Evolutionary conservation across 2,329 filamentous ascomycete genomes (phyloP), one percentile per base, ranked within the genome.

Genomic region (Sordariomycetes sp.): DNA sequence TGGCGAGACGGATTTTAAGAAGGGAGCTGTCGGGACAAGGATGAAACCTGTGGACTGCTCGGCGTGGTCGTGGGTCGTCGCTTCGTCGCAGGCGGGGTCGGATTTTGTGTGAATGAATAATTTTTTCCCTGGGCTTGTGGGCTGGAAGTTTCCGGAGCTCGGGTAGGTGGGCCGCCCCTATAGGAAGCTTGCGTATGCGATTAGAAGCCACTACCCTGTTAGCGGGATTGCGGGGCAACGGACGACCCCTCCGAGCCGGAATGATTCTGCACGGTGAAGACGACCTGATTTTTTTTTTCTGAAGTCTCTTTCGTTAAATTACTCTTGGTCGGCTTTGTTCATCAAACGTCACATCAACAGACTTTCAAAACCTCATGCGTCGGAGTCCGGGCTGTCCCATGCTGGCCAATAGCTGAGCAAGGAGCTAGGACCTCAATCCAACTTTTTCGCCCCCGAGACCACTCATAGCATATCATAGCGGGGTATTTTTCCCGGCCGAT

Each of bases 91-190:
- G 51, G 55, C 55, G 55, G 55, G 55, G 55, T 57, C 22, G 55
- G 52, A 53, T 57, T 57, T 57, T 53, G 55, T 53, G 55, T 53
- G 55, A 56, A 57, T 53, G 45, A 53, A 52, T 57, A 32, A 32
- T 57, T 57, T 57, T 34, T 22, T 50, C 6, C 35, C 48, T 32
- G 22, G 24, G 51, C 36, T 57, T 57, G 55, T 57, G 55, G 55
- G 35, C 55, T 24, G 55, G 42, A 24, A 32, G 55, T 36, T 57
- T 45, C 22, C 15, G 1, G n/a, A 45, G n/a, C 39, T 45, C 39
- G 39, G 39, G 6, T 45, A 45, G 10, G 8, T 45, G 39, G 39
- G 6, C n/a, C 17, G 39, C 17, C 13, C 39, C 5, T n/a, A 13
- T 45, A 45, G 6, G 39, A 17, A 45, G 7, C 15, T 15, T 7